Percentiles rank a stretch among this genome's conserved stretches.
Evolutionary conservation across 495 filamentous ascomycete genomes (phyloP).

Genomic region (Evernia prunastri): DNA sequence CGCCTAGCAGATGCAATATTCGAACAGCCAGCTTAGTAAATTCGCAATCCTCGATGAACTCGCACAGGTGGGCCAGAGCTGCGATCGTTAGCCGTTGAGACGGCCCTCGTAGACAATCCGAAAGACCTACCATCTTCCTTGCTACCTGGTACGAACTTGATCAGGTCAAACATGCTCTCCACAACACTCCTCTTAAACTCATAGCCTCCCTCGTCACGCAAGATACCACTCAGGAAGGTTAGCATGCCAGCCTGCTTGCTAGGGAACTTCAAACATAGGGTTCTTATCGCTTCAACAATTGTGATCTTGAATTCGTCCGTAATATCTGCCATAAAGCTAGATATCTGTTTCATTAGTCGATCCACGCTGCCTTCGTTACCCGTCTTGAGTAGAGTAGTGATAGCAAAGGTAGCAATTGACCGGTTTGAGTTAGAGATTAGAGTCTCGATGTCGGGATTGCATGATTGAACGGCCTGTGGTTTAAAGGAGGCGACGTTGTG

Average conservation of each 20-base stretch:
- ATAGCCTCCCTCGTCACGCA: constrained; percentile 95
- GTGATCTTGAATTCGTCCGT: constrained; percentile 99
- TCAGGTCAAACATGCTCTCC: constrained; percentile 98
- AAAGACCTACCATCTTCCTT: constrained; percentile 74
- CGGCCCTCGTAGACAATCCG: constrained; percentile 1
- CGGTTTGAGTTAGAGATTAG: constrained; percentile 95
- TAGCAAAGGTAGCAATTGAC: constrained; percentile 96
- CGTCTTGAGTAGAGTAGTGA: constrained; percentile 95
- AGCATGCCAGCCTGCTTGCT: constrained; percentile 98
- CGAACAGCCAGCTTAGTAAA: constrained; percentile 97
- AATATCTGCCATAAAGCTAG: constrained; percentile 94
- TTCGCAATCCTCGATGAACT: constrained; percentile 99
- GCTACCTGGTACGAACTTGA: constrained; percentile 96
- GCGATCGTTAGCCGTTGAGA: constrained; percentile 16
- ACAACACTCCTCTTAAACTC: constrained; percentile 97
- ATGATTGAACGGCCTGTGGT: constrained; percentile 82
- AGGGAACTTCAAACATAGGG: constrained; percentile 94
- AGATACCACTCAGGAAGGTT: constrained; percentile 85
- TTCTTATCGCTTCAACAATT: constrained; percentile 95
- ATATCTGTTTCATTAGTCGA: constrained; percentile 96
- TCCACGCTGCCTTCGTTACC: constrained; percentile 97
- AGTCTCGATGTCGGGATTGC: constrained; percentile 94
- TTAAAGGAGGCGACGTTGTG: constrained; percentile 95
- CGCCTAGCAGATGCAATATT: constrained; percentile 85
- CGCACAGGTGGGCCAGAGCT: constrained; percentile 91